Base-by-base conservation (phyloP, 2,329 filamentous ascomycete genomes). In the Tolypocladium capitatum region DNA sequence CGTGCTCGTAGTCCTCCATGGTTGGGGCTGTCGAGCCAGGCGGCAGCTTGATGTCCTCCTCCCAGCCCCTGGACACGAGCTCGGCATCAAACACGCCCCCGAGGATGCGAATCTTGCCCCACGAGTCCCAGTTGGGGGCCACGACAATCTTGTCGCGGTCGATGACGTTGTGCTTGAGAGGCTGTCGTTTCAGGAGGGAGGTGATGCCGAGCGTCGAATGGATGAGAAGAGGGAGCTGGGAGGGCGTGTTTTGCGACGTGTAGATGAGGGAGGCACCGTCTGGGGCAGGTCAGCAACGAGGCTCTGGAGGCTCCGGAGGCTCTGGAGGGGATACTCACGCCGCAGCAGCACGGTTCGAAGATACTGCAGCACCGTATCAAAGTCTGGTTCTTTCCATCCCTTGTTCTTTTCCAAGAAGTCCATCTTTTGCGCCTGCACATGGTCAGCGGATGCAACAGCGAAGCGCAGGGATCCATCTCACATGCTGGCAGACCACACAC, bases 121-220 rank as follows among this genome's bases (percentile, higher is more conserved):
- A 96, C 0, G 90, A 96, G 65, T 98, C 92, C 92, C 92, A 98
- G 63, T 96, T 96, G 16, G 90, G 85, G 2, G 91, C 91, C 1
- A 98, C 86, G 5, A 96, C 75, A 47, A 98, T 90, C 72, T 94
- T 94, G 64, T 95, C 90, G 50, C 91, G 78, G 67, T 92, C 92
- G 55, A 94, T 92, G 51, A 94, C 86, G 58, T 95, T 94, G 63
- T 90, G 85, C 67, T 88, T 92, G 24, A 94, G 74, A 24, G 84
- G 80, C 59, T 87, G 78, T 52, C 82, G 79, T 64, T 87, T 87
- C 18, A 94, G 71, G 20, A 92, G 75, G 21, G 86, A 94, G 51
- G 86, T 87, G 62, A 94, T 90, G 47, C 86, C 86, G 18, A 96
- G 74, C 46, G 85, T 88, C 11, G 88, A 88, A 65, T 95, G 89